phyloP scores from a whole-genome alignment of 305 asterid genomes.

The Striga hermonthica region DNA sequence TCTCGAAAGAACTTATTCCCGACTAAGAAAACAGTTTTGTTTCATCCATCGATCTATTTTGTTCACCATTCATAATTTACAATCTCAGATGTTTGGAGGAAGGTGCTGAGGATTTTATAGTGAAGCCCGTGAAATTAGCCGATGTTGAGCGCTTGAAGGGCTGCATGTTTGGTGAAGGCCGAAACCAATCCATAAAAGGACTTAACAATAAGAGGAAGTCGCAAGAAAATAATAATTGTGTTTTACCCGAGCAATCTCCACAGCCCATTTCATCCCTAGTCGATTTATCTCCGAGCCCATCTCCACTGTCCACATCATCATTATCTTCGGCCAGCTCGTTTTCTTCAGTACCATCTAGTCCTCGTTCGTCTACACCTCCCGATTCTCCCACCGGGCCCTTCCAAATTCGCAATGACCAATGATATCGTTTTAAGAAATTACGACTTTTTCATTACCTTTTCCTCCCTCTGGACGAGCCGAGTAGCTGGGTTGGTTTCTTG shows the following conservation, averaged over 20 bases:
- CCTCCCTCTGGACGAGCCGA: too few relatives aligned
- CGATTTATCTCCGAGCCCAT: neutral
- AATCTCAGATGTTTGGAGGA: conserved; percentile 78
- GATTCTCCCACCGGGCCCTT: neutral
- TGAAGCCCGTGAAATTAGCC: conserved; percentile 74
- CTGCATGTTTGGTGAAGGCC: conserved; percentile 69
- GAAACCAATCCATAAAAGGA: conserved; percentile 3
- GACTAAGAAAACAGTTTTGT: too few relatives aligned
- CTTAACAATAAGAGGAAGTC: conserved; percentile 7
- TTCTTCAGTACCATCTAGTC: conserved; percentile 1
- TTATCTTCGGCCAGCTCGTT: neutral
- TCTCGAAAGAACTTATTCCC: neutral
- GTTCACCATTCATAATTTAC: neutral
- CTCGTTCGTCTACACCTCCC: neutral
- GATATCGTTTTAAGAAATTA: neutral
- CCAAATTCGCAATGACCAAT: neutral
- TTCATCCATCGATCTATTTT: too few relatives aligned
- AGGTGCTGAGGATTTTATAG: conserved; percentile 92
- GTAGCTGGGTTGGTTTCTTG: too few relatives aligned
- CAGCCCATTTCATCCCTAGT: neutral
- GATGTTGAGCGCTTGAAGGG: conserved; percentile 75
- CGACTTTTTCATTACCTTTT: too few relatives aligned
- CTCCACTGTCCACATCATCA: neutral
- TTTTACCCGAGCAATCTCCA: neutral
- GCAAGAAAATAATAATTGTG: neutral